These are phyloP conservation scores for Globisporangium irregulare DNA, from an alignment of 352 stramenopile genomes.

Conservation along the genomic window DNA sequence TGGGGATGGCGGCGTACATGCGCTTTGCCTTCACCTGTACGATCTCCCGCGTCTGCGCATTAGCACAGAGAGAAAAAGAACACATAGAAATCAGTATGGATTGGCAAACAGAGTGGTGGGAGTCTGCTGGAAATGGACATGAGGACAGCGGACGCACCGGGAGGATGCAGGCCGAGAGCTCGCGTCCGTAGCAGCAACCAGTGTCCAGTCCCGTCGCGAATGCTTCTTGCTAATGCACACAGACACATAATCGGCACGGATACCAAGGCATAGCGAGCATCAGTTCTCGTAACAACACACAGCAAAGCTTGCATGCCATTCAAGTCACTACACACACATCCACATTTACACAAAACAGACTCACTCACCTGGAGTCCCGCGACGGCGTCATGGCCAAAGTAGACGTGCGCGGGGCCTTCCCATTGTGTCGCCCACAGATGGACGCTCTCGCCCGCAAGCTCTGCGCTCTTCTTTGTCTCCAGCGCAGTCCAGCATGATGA, in stretches of 20 bases:
- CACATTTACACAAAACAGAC: background rate
- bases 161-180: constrained; percentile 87
- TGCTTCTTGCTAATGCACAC: constrained; percentile 52
- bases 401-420: constrained; percentile 72
- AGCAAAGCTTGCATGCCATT: background rate
- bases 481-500: constrained; percentile 19
- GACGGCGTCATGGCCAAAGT: constrained; percentile 91
- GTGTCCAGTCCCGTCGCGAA: constrained; percentile 91
- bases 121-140: no score
- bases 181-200: constrained; percentile 87
- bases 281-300: background rate
- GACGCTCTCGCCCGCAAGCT: constrained; percentile 16
- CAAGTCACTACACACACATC: no score
- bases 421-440: constrained; percentile 78
- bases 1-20: constrained; percentile 6
- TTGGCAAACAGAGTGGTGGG: no score
- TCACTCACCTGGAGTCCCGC: constrained; percentile 67
- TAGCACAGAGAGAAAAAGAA: background rate
- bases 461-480: constrained; percentile 29
- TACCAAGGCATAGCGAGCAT: background rate
- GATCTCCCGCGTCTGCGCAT: constrained; percentile 14
- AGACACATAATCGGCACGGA: background rate
- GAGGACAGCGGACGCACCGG: constrained; percentile 36
- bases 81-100: background rate
- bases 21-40: constrained; percentile 15